These are phyloP conservation scores for Tetradesmus obliquus DNA, from an alignment of 139 green algal species.

Conservation along the genomic window DNA sequence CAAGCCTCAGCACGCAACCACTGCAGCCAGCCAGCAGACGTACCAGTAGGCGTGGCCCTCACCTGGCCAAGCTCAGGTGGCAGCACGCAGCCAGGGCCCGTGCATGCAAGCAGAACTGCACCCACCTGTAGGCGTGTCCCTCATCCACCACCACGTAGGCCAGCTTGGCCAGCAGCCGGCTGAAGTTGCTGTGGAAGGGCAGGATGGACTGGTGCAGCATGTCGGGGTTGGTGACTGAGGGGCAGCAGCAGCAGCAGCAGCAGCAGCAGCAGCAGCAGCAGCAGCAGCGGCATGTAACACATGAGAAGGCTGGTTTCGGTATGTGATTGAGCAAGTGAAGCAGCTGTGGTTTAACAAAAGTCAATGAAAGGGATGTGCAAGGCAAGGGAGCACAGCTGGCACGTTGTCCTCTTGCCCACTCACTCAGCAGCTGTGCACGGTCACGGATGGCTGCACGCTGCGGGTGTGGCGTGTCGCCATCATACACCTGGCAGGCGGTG, in stretches of 20 bases:
- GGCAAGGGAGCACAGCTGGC: too few species aligned
- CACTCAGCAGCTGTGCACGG: conserved; percentile 68
- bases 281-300: not conserved
- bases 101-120: not conserved
- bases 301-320: too few species aligned
- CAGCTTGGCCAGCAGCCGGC: conserved; percentile 80
- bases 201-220: conserved; percentile 96
- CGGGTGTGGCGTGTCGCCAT: conserved; percentile 85
- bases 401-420: not conserved
- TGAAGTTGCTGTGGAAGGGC: conserved; percentile 78
- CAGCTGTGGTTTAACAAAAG: too few species aligned
- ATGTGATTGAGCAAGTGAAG: too few species aligned
- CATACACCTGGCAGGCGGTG: conserved; percentile 65
- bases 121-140: conserved; percentile 80
- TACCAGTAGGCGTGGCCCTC: not conserved
- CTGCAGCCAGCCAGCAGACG: not conserved
- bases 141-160: conserved; percentile 93
- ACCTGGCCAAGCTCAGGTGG: not conserved
- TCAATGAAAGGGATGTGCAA: too few species aligned
- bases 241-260: not conserved
- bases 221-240: conserved; percentile 94
- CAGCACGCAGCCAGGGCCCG: not conserved
- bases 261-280: not conserved
- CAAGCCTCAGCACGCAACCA: too few species aligned
- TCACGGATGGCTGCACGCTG: conserved; percentile 62